Percentiles rank a stretch among this genome's conserved stretches.
phyloP scores from a whole-genome alignment of 1,284 basidiomycete species.

The Xanthoconium separans region DNA sequence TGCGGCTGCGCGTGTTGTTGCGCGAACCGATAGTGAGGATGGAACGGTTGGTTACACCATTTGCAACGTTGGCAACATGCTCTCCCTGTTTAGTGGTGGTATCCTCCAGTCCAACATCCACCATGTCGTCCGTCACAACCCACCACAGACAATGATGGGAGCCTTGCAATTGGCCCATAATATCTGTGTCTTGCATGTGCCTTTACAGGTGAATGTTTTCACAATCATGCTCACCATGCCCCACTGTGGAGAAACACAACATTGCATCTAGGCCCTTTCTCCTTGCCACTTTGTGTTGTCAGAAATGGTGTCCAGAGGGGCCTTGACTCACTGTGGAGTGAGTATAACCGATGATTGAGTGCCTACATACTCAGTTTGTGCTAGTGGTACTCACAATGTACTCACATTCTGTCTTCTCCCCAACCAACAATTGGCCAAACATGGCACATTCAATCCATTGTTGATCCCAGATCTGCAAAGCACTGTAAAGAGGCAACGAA shows the following conservation, averaged over 20 bases:
- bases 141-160: too few relatives aligned
- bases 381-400: neutral
- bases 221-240: conserved; percentile 1
- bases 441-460: conserved; percentile 3
- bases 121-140: too few relatives aligned
- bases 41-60: conserved; percentile 5
- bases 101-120: too few relatives aligned
- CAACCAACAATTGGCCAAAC: conserved; percentile 8
- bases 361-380: conserved; percentile 1
- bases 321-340: conserved; percentile 17
- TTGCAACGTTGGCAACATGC: too few relatives aligned
- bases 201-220: conserved; percentile 10
- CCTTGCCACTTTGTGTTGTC: neutral
- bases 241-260: neutral
- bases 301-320: neutral
- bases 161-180: neutral
- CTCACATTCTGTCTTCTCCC: conserved; percentile 3
- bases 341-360: conserved; percentile 5
- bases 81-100: too few relatives aligned
- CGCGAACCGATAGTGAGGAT: conserved; percentile 3
- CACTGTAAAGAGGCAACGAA: neutral
- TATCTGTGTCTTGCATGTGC: neutral
- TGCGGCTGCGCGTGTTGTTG: conserved; percentile 10
- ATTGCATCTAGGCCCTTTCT: neutral
- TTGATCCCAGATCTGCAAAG: conserved; percentile 7